Evolutionary conservation across 2,329 filamentous ascomycete species (phyloP).

Genomic region (Thyridium curvatum): DNA sequence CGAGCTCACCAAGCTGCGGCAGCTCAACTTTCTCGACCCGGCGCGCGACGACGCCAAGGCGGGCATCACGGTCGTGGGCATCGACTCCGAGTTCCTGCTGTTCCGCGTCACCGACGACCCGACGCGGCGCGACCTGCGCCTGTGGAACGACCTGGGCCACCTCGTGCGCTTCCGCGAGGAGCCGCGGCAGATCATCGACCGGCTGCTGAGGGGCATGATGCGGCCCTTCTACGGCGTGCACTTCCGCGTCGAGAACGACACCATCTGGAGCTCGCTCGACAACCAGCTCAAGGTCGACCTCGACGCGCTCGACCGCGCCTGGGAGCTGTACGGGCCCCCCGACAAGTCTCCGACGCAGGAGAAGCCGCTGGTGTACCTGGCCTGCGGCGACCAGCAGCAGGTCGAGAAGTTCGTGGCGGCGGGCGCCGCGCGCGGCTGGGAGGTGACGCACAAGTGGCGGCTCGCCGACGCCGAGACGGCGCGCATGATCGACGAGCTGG

Average conservation of each 20-base stretch:
- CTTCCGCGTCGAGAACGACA: conserved; percentile 27
- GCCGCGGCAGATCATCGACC: conserved; percentile 15
- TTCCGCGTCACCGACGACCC: conserved; percentile 28
- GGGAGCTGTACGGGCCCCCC: conserved; percentile 15
- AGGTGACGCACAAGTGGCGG: conserved; percentile 25
- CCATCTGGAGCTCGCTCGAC: conserved; percentile 26
- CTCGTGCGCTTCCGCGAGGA: conserved; percentile 22
- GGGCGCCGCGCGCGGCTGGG: conserved; percentile 22
- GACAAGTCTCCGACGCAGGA: conserved; percentile 1
- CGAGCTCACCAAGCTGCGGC: conserved; percentile 6
- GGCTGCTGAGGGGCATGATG: conserved; percentile 15
- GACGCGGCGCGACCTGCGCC: conserved; percentile 20
- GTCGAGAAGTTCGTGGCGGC: conserved; percentile 20
- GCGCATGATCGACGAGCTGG: conserved; percentile 2
- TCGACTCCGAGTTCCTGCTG: conserved; percentile 22
- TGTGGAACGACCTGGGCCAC: conserved; percentile 25
- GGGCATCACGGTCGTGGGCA: conserved; percentile 21
- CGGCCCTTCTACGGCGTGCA: conserved; percentile 25
- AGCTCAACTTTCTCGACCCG: neutral
- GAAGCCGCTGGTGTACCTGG: conserved; percentile 23
- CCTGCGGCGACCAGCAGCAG: conserved; percentile 25
- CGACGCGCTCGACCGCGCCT: conserved; percentile 23
- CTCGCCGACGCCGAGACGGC: conserved; percentile 15
- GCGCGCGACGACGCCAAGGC: conserved; percentile 6
- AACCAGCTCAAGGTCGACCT: conserved; percentile 24